These are phyloP conservation scores for Picochlorum costavermella DNA, from an alignment of 139 green algal species.

Conservation along the genomic window DNA sequence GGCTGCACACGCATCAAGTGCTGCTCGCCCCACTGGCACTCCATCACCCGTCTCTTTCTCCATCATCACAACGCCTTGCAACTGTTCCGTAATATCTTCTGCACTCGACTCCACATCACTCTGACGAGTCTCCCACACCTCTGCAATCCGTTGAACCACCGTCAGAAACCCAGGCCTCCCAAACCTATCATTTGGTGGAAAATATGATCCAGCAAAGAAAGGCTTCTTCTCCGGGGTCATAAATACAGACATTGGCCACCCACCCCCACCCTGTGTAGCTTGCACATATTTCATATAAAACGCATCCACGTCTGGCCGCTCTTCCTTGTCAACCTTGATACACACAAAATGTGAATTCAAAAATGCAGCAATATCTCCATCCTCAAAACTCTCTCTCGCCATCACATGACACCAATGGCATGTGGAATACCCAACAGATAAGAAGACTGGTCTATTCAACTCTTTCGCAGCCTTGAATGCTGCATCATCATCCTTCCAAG, in stretches of 20 bases:
- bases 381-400: slow-evolving; percentile 83
- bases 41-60: slow-evolving; percentile 4
- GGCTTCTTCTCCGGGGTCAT: slow-evolving; percentile 69
- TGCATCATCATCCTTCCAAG: slow-evolving; percentile 61
- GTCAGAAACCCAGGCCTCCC: slow-evolving; percentile 67
- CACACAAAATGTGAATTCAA: slow-evolving; percentile 75
- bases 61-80: slow-evolving; percentile 26
- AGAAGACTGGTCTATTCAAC: slow-evolving; percentile 80
- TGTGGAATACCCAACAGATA: slow-evolving; percentile 72
- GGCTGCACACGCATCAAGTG: slow-evolving; percentile 20
- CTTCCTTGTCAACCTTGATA: slow-evolving; percentile 86
- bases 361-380: slow-evolving; percentile 51
- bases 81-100: slow-evolving; percentile 42
- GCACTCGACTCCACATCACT: slow-evolving; percentile 29
- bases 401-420: slow-evolving; percentile 91
- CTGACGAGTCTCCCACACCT: slow-evolving; percentile 34
- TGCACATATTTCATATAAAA: slow-evolving; percentile 77
- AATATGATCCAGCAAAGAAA: slow-evolving; percentile 71
- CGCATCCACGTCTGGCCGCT: slow-evolving; percentile 82
- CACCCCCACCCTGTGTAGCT: slow-evolving; percentile 47
- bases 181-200: slow-evolving; percentile 44
- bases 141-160: slow-evolving; percentile 49
- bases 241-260: slow-evolving; percentile 62
- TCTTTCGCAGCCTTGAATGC: slow-evolving; percentile 56
- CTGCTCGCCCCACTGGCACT: not conserved